Evolutionary conservation across 164 flowering plant species (phyloP).

Genomic region (Liriodendron chinense): DNA sequence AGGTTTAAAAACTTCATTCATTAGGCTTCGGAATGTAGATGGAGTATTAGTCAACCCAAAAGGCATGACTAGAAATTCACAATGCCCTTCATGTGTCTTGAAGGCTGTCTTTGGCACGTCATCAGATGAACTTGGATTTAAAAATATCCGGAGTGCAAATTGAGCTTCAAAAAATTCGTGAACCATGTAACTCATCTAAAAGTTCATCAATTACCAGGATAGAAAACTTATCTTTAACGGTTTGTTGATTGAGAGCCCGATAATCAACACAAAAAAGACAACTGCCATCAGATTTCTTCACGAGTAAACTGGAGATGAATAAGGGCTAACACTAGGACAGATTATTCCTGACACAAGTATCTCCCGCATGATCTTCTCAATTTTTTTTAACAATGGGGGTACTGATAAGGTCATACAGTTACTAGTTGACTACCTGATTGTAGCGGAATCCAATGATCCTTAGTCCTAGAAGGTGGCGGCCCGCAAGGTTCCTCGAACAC

Average conservation of each 20-base stretch:
- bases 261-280: constrained; percentile 6
- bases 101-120: constrained; percentile 3
- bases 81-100: background rate
- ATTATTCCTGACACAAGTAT: background rate
- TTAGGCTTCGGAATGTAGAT: constrained; percentile 3
- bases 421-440: background rate
- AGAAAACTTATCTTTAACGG: constrained; percentile 3
- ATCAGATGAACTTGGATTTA: background rate
- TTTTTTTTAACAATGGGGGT: background rate
- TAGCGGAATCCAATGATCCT: background rate
- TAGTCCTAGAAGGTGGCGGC: no score
- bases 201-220: background rate
- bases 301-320: constrained; percentile 6
- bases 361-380: background rate
- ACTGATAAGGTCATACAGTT: background rate
- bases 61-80: background rate
- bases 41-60: constrained; percentile 1
- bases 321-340: background rate
- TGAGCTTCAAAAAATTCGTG: background rate
- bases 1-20: background rate
- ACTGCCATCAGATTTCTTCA: background rate
- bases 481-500: no score
- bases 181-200: background rate
- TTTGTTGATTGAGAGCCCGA: background rate
- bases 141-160: constrained; percentile 1